Base-by-base conservation (phyloP, 768 basidiomycete genomes). In the Fomitopsis pulvina region DNA sequence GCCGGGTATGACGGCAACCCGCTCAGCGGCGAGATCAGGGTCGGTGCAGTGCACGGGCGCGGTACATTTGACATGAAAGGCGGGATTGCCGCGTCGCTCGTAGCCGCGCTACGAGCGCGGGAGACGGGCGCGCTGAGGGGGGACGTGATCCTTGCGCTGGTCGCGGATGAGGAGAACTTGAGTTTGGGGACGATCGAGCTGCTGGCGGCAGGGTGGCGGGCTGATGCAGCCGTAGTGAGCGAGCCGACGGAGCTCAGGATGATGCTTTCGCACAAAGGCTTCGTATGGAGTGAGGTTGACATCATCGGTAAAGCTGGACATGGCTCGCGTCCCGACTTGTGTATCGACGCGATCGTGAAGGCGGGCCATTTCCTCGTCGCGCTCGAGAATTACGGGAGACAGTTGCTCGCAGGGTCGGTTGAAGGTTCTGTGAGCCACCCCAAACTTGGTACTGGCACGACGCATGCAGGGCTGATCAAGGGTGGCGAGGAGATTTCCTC, bases 321-420 rank as follows among this genome's bases (percentile, higher is more conserved):
- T 21, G 47, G 47, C 21, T 48, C 47, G 14, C 47, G 34, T 12
- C 47, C 47, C 12, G 47, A 48, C 38, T 29, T 48, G 37, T 20
- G 37, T 25, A 18, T 48, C 25, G 47, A 48, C 38, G 47, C 47
- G 3, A 48, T 48, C 47, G 38, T 32, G 6, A 48, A 48, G 24
- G 47, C 47, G 34, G 47, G 47, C 18, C 47, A 48, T 38, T 48
- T 48, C 47, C 47, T 48, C 38, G 34, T 48, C 21, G 47, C 47
- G 37, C 38, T 48, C 4, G 47, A 48, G 47, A 8, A 26, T 11
- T 40, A 48, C 24, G 47, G 47, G 4, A 14, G 40, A 27, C 37
- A n/a, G 10, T 25, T 48, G 27, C 3, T 48, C n/a, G 14, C 22
- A 16, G 38, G 47, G 11, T 2, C 25, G 27, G 16, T 27, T 12